Base-by-base conservation (phyloP, 2,329 filamentous ascomycete species). In the Penicillium decumbens region DNA sequence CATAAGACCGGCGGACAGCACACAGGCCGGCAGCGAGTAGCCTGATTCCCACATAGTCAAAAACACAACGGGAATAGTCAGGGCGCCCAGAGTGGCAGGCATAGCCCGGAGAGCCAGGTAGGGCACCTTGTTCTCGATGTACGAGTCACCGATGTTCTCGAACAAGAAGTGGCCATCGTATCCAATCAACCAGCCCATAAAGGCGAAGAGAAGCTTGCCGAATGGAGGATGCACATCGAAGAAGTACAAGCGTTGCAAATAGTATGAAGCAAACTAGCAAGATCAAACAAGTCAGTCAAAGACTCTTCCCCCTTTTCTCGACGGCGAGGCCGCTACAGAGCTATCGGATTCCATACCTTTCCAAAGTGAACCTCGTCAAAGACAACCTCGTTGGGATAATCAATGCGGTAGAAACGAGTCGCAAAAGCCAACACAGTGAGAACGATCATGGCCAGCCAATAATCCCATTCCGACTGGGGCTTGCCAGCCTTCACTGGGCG, bases 21-120 rank as follows among this genome's bases (percentile, higher is more conserved):
- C 77, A 69, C 89, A 95, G 49, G 93, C 93, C 9, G 93, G 93
- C 37, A 98, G 78, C 57, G 89, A 95, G 75, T 98, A 98, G 56
- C 91, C 93, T 43, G 93, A 97, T 74, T 98, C 93, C 93, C 93
- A 98, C 93, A 98, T 98, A 72, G 95, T 98, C 68, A 95, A 75
- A 72, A 95, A 98, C 49, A 89, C 85, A 41, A 92, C 87, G n/a
- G 91, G 87, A 44, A 98, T 89, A 9, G 93, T 98, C 60, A 98
- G 77, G 49, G 93, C 87, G 58, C 93, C 93, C 61, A 97, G 83
- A 43, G 93, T 82, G 51, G 93, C 93, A 37, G 93, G 93, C 77
- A 98, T 82, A 40, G 91, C 87, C 62, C 93, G 88, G 76, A 95
- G 95, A 54, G 93, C 91, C 55, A 98, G 88, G 71, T 98, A 98